A percentile compares a stretch with the other conserved stretches of the same genome.
These are phyloP conservation scores for Vanilla planifolia DNA, from an alignment of 106 monocot species.

Conservation along the genomic window DNA sequence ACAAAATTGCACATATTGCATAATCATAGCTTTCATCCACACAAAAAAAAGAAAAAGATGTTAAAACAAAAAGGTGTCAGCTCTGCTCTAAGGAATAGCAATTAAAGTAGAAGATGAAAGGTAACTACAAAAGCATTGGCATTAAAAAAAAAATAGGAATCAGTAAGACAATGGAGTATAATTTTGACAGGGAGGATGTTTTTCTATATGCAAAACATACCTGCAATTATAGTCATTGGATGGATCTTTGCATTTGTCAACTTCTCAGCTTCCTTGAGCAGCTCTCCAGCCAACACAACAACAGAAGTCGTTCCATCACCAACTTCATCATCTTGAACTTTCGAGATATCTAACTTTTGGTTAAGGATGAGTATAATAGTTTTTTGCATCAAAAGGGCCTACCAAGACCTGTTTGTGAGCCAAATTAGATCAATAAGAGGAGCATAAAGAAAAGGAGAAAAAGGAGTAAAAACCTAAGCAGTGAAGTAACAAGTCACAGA, in stretches of 20 bases:
- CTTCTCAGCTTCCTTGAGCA: slow-evolving; percentile 73
- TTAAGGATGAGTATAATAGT: slow-evolving; percentile 32
- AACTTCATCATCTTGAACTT: slow-evolving; percentile 89
- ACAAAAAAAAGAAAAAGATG: too few relatives aligned
- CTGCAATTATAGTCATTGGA: slow-evolving; percentile 83
- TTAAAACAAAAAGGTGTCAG: too few relatives aligned
- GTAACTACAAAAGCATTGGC: neutral
- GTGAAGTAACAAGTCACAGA: neutral
- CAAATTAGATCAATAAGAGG: neutral
- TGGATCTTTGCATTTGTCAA: slow-evolving; percentile 59
- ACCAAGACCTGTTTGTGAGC: neutral
- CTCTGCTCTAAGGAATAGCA: too few relatives aligned
- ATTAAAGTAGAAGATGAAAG: neutral
- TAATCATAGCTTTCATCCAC: too few relatives aligned
- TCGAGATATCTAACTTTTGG: slow-evolving; percentile 51
- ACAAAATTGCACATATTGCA: too few relatives aligned
- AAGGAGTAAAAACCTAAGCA: neutral
- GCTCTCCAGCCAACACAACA: slow-evolving; percentile 80
- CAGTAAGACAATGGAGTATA: neutral
- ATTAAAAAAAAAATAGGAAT: neutral
- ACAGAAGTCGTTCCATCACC: slow-evolving; percentile 84
- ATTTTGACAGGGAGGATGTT: too few relatives aligned
- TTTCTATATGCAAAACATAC: slow-evolving; percentile 8
- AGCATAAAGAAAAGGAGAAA: neutral
- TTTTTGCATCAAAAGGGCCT: neutral